Percentiles rank a stretch among this genome's conserved stretches.
These are phyloP conservation scores for Phaseolus coccineus DNA, from an alignment of 331 rosid genomes.

Conservation along the genomic window DNA sequence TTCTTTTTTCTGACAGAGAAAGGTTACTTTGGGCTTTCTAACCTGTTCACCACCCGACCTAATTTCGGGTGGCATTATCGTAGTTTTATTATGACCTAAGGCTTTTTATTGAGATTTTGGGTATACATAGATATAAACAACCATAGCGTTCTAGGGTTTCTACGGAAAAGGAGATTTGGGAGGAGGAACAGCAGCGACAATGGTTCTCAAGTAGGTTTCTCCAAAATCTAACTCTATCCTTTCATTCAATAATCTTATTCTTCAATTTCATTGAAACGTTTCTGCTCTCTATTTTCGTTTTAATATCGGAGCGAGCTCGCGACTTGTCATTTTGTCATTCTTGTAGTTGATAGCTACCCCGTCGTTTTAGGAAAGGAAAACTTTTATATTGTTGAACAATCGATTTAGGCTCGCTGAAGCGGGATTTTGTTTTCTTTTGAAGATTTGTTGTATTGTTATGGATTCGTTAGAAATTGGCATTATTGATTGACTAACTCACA, in stretches of 20 bases:
- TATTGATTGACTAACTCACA: not conserved
- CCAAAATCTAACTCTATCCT: not conserved
- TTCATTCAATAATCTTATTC: not conserved
- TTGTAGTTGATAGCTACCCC: not conserved
- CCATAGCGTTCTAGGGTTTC: constrained; percentile 53
- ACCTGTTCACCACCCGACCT: not conserved
- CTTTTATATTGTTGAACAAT: not conserved
- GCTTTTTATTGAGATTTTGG: not conserved
- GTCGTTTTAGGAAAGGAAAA: not conserved
- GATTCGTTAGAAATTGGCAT: not conserved
- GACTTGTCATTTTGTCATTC: not conserved
- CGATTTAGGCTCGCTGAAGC: not conserved
- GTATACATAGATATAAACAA: constrained; percentile 35
- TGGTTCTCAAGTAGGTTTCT: constrained; percentile 70
- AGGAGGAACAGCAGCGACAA: constrained; percentile 42
- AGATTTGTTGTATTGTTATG: not conserved
- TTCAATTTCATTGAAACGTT: not conserved
- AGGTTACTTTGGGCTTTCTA: not conserved
- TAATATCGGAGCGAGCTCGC: not conserved
- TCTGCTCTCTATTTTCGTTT: too few species aligned
- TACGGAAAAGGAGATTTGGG: constrained; percentile 22
- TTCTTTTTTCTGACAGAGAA: too few species aligned
- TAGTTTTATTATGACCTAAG: not conserved
- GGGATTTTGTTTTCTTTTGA: not conserved
- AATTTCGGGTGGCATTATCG: constrained; percentile 33